Evolutionary conservation across 805 yeast genomes (phyloP).

Genomic region (Saturnispora sanitii): DNA sequence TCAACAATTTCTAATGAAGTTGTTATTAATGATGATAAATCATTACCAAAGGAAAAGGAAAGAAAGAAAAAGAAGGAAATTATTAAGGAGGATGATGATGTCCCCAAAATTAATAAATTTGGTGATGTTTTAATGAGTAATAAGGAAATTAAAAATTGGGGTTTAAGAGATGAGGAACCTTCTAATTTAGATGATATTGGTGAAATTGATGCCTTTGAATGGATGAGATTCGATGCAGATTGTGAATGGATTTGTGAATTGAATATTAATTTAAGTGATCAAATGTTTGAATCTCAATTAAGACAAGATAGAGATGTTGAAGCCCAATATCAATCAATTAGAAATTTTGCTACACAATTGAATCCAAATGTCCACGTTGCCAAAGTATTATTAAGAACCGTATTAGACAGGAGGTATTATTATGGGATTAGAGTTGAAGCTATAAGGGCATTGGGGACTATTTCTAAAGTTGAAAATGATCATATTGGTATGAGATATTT

Average conservation of each 20-base stretch:
- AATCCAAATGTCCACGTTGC: slow-evolving; percentile 60
- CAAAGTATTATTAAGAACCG: slow-evolving; percentile 65
- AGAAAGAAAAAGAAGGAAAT: slow-evolving; percentile 14
- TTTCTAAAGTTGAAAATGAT: slow-evolving; percentile 50
- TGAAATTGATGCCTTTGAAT: slow-evolving; percentile 72
- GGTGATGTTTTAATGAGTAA: slow-evolving; percentile 69
- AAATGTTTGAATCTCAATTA: slow-evolving; percentile 88
- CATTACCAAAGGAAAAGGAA: slow-evolving; percentile 15
- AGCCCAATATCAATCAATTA: slow-evolving; percentile 81
- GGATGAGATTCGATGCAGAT: slow-evolving; percentile 97
- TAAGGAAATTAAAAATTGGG: slow-evolving; percentile 62
- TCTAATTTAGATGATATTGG: slow-evolving; percentile 26
- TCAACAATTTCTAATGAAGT: too few species aligned
- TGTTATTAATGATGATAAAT: too few species aligned
- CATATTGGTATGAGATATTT: slow-evolving; percentile 69
- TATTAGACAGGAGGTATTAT: slow-evolving; percentile 75
- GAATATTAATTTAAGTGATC: slow-evolving; percentile 80
- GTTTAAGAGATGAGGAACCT: slow-evolving; percentile 35
- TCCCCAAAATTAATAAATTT: slow-evolving; percentile 33
- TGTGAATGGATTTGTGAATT: slow-evolving; percentile 90
- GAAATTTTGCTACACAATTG: slow-evolving; percentile 52
- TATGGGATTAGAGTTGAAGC: slow-evolving; percentile 88
- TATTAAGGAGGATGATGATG: slow-evolving; percentile 19
- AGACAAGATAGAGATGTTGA: slow-evolving; percentile 94
- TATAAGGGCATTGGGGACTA: slow-evolving; percentile 62